Evolutionary conservation across 768 basidiomycete species (phyloP).

Genomic region (Phlebiopsis gigantea): DNA sequence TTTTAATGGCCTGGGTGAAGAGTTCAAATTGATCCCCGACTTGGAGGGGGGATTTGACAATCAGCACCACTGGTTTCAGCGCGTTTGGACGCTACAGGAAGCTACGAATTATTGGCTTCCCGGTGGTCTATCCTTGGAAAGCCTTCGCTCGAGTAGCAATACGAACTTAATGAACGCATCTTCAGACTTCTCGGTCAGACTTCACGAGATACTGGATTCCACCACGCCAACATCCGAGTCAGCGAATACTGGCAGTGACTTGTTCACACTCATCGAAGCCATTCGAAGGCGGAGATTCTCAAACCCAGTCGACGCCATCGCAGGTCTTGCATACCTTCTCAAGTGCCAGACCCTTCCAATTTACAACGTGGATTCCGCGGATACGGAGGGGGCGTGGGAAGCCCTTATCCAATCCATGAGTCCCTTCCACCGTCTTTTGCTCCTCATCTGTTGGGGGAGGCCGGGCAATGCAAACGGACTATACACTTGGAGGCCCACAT

Average conservation of each 20-base stretch:
- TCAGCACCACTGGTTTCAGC: neutral
- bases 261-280: neutral
- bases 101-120: neutral
- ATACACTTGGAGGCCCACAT: neutral
- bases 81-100: slow-evolving; percentile 1
- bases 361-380: neutral
- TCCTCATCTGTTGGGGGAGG: neutral
- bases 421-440: neutral
- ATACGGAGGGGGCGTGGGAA: neutral
- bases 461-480: neutral
- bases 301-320: neutral
- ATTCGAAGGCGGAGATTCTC: neutral
- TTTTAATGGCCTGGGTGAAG: neutral
- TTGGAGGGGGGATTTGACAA: neutral
- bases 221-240: neutral
- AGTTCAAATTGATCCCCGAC: neutral
- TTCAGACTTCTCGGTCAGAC: neutral
- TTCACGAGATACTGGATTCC: neutral
- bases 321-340: neutral
- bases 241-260: no score
- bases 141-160: neutral
- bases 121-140: neutral
- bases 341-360: neutral
- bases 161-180: no score
- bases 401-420: neutral